Conservation (phyloP, 1,284 basidiomycete species). For the Cutaneotrichosporon cavernicola region DNA sequence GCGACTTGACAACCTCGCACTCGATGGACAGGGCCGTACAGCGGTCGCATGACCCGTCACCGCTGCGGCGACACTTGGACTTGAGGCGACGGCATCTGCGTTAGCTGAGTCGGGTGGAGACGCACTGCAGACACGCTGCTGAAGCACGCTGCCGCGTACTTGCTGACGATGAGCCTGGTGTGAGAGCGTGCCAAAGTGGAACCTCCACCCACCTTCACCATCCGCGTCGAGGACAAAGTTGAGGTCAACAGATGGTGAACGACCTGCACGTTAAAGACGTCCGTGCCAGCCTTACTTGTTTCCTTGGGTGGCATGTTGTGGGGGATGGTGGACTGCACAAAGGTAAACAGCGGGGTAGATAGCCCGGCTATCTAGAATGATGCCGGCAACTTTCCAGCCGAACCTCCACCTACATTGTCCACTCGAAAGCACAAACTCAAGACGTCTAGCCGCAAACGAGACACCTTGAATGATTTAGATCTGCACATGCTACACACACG, state of each 20-base stretch:
- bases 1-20: slow-evolving; percentile 18
- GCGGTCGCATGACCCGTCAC: slow-evolving; percentile 8
- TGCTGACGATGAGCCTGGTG: not conserved
- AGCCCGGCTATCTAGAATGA: slow-evolving; percentile 2
- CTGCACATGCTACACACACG: not conserved
- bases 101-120: not conserved
- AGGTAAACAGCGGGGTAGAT: no score
- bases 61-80: slow-evolving; percentile 1
- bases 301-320: not conserved
- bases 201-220: not conserved
- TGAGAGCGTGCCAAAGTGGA: not conserved
- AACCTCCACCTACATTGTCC: not conserved
- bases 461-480: no score
- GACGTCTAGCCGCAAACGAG: no score
- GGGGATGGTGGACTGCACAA: no score
- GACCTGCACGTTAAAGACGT: not conserved
- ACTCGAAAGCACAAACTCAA: no score
- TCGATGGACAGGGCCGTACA: slow-evolving; percentile 6
- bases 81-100: slow-evolving; percentile 11
- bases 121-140: slow-evolving; percentile 11
- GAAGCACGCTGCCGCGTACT: slow-evolving; percentile 8
- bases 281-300: not conserved
- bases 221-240: slow-evolving; percentile 4
- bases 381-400: not conserved
- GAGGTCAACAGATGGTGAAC: slow-evolving; percentile 6